Evolutionary conservation across 1,139 yeast species (phyloP).

Genomic region (Saccharomyces pastorianus): DNA sequence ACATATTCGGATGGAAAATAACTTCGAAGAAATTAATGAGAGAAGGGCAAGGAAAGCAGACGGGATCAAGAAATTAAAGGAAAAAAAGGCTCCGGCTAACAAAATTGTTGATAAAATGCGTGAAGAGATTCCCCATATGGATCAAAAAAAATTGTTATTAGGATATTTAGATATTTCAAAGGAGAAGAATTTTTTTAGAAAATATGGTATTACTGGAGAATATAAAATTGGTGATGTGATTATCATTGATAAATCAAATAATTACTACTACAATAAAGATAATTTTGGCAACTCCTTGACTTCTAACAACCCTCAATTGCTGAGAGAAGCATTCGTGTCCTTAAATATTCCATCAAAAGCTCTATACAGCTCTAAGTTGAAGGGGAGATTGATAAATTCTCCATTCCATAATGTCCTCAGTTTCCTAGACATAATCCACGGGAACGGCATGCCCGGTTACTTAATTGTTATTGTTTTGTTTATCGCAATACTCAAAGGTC

Average conservation of each 20-base stretch:
- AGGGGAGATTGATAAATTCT: conserved; percentile 34
- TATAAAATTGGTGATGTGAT: conserved; percentile 42
- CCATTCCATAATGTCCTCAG: conserved; percentile 35
- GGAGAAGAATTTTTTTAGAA: conserved; percentile 31
- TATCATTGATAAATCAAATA: conserved; percentile 33
- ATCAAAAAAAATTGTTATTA: conserved; percentile 39
- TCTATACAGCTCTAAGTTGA: conserved; percentile 4
- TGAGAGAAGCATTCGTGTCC: conserved; percentile 18
- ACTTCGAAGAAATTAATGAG: conserved; percentile 35
- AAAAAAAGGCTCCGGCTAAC: conserved; percentile 36
- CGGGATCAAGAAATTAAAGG: conserved; percentile 39
- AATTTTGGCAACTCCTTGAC: conserved; percentile 29
- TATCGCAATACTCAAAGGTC: conserved; percentile 17
- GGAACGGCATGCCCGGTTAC: neutral
- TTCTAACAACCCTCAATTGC: conserved; percentile 8
- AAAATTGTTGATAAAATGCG: conserved; percentile 41
- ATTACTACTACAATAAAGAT: conserved; percentile 32
- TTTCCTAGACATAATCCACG: neutral
- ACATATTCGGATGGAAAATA: conserved; percentile 38
- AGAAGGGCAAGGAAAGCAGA: conserved; percentile 40
- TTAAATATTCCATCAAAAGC: conserved; percentile 17
- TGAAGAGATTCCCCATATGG: conserved; percentile 40
- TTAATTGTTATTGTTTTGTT: neutral
- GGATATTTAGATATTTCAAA: conserved; percentile 48
- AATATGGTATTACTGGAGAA: conserved; percentile 36